These are phyloP conservation scores for Botryotinia globosa DNA, from an alignment of 2,329 filamentous ascomycete species.

Conservation along the genomic window DNA sequence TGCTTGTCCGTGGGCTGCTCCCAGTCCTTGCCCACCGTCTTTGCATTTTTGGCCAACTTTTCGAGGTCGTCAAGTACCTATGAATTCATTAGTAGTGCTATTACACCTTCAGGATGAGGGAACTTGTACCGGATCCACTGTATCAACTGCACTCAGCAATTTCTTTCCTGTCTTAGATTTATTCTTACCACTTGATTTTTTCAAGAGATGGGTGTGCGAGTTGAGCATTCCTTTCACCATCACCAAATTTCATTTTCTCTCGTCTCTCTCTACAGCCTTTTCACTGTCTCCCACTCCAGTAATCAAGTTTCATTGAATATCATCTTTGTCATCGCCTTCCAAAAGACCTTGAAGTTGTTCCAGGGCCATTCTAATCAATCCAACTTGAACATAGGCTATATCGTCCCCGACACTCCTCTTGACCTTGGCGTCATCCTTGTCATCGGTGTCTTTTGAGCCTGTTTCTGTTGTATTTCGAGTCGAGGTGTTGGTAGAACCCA, in stretches of 20 bases:
- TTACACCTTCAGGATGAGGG: not conserved
- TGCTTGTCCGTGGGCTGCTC: not conserved
- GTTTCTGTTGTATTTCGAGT: rapidly evolving
- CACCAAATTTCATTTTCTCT: not conserved
- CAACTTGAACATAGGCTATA: not conserved
- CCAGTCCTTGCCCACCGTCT: not conserved
- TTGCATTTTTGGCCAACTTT: not conserved
- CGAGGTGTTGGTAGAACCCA: not conserved
- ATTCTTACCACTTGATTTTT: not conserved
- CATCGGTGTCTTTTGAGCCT: not conserved
- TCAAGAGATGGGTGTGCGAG: not conserved
- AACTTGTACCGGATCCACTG: not conserved
- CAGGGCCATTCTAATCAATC: not conserved
- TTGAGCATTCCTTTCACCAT: not conserved
- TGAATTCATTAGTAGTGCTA: not conserved
- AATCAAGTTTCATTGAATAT: not conserved
- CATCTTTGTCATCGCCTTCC: not conserved
- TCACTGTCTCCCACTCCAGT: not conserved
- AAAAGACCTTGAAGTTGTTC: not conserved
- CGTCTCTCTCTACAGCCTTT: not conserved
- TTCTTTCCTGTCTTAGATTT: not conserved
- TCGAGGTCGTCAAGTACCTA: not conserved
- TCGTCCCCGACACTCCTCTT: not conserved
- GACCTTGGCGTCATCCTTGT: not conserved
- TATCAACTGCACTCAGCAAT: not conserved